Conservation (phyloP, 2,329 filamentous ascomycete species). For the Hymenoscyphus albidus region DNA sequence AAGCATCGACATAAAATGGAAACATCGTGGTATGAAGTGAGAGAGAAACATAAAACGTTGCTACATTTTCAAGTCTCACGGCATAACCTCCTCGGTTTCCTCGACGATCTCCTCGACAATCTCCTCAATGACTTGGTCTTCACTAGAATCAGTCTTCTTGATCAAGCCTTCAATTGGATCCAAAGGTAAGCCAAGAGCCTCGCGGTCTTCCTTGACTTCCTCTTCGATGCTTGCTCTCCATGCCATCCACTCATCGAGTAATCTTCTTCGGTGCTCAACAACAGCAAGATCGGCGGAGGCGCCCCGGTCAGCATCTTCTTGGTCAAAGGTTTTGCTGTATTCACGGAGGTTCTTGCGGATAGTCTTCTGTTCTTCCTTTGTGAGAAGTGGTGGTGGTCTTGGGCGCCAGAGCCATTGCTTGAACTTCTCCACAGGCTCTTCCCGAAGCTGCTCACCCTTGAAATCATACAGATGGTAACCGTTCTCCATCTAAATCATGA, state of each 20-base stretch:
- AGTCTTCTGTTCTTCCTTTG: constrained; percentile 95
- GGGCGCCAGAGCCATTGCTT: constrained; percentile 97
- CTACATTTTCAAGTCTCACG: not conserved
- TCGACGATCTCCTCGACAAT: constrained; percentile 75
- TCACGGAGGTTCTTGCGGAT: constrained; percentile 98
- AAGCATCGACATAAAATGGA: not conserved
- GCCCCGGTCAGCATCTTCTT: constrained; percentile 89
- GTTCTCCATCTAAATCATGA: constrained; percentile 79
- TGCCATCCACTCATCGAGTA: constrained; percentile 83
- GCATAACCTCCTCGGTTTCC: constrained; percentile 75
- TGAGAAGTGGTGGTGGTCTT: constrained; percentile 82
- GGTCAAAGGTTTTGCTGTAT: constrained; percentile 91
- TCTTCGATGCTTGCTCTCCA: constrained; percentile 75
- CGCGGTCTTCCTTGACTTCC: constrained; percentile 69
- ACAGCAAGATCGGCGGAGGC: constrained; percentile 92
- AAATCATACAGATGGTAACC: constrained; percentile 99
- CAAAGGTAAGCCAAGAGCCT: constrained; percentile 60
- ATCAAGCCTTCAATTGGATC: constrained; percentile 61
- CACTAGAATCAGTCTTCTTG: constrained; percentile 57
- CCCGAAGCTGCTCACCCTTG: constrained; percentile 80
- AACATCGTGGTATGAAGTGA: not conserved
- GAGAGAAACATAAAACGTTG: not conserved
- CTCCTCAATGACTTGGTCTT: constrained; percentile 82
- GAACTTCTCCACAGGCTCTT: constrained; percentile 93
- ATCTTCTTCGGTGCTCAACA: constrained; percentile 76